Base-by-base conservation (phyloP, 78 protist species). In the Thecamonas trahens region DNA sequence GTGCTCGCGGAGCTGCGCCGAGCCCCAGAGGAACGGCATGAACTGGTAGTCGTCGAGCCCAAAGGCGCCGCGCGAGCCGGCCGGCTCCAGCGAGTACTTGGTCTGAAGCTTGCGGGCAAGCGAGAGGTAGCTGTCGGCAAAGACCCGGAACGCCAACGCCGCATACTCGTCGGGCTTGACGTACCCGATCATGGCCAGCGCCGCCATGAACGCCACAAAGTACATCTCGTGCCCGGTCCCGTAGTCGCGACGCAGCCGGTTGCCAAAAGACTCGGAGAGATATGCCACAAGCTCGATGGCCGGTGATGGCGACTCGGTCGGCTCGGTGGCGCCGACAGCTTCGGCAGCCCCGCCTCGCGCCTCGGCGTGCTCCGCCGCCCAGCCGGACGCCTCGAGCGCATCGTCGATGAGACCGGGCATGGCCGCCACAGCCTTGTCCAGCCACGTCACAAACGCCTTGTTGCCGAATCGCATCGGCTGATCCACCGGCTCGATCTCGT, bases 1-100 rank as follows among this genome's bases (percentile, higher is more conserved):
- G 52, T 58, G 63, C 31, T 61, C 73, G 2, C 42, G 26, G 3
- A 94, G 72, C 79, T 96, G 99, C 1, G 94, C 70, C 3, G 94
- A 77, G n/a, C 99, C 99, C 61, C 65, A 88, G 8, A 81, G n/a
- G 42, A 88, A 96, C 7, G 94, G 89, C 15, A 96, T 72, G 72
- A 90, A 87, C 20, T 94, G 96, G 45, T 86, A 95, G 67, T 96
- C 99, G 60, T 96, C 99, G 17, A 96, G 68, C 5, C 95, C 91
- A 97, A 97, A 96, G 7, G 91, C 99, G 29, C 99, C 99, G 45
- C 84, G 97, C 15, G 93, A 70, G 22, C 99, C 99, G 0, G 98
- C 98, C 0, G 99, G 97, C 62, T 96, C 99, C 0, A 96, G 57
- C 45, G 58, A 44, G 77, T 96, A 96, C 32, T 71, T 57, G 34